Base-by-base conservation (phyloP, 169 alveolate species). In the Babesia ovis region DNA sequence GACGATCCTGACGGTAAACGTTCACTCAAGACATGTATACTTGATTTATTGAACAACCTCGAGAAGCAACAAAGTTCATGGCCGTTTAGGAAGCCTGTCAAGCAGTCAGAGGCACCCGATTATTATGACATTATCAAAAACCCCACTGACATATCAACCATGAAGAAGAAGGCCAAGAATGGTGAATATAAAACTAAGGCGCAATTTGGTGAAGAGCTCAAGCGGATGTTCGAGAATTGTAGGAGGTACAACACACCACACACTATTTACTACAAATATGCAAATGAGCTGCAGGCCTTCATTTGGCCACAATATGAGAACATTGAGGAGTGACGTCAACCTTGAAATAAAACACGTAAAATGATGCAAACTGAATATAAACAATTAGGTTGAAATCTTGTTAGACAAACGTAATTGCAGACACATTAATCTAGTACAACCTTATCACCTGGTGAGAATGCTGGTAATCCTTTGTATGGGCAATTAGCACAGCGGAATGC, bases 41-140 rank as follows among this genome's bases (percentile, higher is more conserved):
- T 90, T 70, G 91, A 81, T 32, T 81, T 93, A 32, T 72, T 94
- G 16, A 88, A 85, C 39, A 64, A 81, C 37, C 84, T 94, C 27
- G 91, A 89, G 54, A 86, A 92, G 34, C 97, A 94, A 34, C 94
- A 88, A 46, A 85, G 92, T 20, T 90, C 97, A 2, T 94, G 98
- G 98, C 98, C 98, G 3, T 98, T 97, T 85, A 74, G 94, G 57
- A 94, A 96, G 66, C 99, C 99, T 2, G 99, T 98, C 11, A 92
- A 96, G 42, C 90, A 85, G 34, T 92, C 95, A 6, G 98, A 95
- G 66, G 99, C 98, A 1, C 98, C 98, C 0, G 99, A 98, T 84
- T 98, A 98, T 85, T 96, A 96, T 84, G 97, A 96, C 51, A 94
- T 95, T 29, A 96, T 98, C 31, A 94, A 91, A 43, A 95, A 95